Base-by-base conservation (phyloP, 805 yeast genomes). In the Candida golubevii region DNA sequence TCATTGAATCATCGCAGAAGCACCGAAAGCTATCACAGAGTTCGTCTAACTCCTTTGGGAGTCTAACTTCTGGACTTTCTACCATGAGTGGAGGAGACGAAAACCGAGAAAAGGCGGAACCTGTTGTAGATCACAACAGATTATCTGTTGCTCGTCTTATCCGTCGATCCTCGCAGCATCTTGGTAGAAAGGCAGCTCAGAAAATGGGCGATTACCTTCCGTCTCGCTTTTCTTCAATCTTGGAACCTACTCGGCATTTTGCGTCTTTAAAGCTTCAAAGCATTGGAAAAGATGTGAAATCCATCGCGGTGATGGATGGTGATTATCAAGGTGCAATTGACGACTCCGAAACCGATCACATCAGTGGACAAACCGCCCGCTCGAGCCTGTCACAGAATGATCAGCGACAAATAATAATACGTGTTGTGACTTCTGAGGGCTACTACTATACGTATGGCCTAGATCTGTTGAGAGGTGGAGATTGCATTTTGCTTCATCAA, bases 381-480 rank as follows among this genome's bases (percentile, higher is more conserved):
- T 12, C 4, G n/a, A 29, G n/a, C 11, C 35, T 30, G 23, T 30
- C 38, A 29, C 41, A 30, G 15, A 32, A 32, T 6, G 46, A 35
- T 11, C 39, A 39, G 8, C 38, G 18, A 28, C 53, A 69, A 27
- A 58, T 54, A 61, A 78, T 77, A 55, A 80, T 80, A 11, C 75
- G 80, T 46, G 91, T 89, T 6, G 87, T 88, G 4, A 87, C 96
- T 0, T 76, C 84, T 0, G 86, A 82, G 45, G 98, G 98, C 0
- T 79, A 77, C 52, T 84, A 86, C 53, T 85, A 83, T 56, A 86
- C 85, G 40, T 91, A 88, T 62, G 83, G 83, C 2, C 67, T 91
- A 37, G 93, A 88, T 49, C 83, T 93, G 0, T 95, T 83, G 48
- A 67, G 90, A 42, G 98, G 98, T 1, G 99, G 99, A 2, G 97